A percentile compares a stretch with the other conserved stretches of the same genome.
These are phyloP conservation scores for Ustilago trichophora DNA, from an alignment of 1,284 basidiomycete species.

Conservation along the genomic window DNA sequence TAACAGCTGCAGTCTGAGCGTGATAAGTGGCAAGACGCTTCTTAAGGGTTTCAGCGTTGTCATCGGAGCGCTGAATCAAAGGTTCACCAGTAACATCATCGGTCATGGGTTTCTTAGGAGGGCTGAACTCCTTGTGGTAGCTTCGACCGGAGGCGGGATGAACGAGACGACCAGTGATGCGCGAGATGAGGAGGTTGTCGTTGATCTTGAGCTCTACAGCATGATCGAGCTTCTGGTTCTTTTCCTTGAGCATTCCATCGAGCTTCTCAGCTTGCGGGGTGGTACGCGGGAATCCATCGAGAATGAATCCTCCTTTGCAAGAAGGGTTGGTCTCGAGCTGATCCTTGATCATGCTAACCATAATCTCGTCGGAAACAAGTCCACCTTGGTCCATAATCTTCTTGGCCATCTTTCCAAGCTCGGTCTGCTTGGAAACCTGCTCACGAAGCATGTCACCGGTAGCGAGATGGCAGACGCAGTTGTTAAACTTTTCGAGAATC, in stretches of 20 bases:
- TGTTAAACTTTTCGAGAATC: conserved; percentile 83
- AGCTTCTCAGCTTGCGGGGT: conserved; percentile 97
- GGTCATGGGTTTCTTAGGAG: conserved; percentile 91
- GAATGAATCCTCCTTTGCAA: conserved; percentile 95
- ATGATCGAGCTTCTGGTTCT: conserved; percentile 84
- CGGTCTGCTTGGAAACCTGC: conserved; percentile 87
- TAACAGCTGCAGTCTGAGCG: conserved; percentile 90
- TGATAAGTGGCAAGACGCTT: conserved; percentile 90
- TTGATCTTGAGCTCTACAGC: conserved; percentile 92
- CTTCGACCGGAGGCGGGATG: conserved; percentile 87
- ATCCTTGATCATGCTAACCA: conserved; percentile 96
- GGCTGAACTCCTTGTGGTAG: conserved; percentile 95
- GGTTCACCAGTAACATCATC: conserved; percentile 97
- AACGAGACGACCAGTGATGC: conserved; percentile 94
- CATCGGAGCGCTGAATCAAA: conserved; percentile 72
- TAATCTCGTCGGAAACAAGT: conserved; percentile 93
- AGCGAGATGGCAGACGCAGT: conserved; percentile 93
- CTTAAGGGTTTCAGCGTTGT: conserved; percentile 79
- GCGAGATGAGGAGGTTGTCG: conserved; percentile 92
- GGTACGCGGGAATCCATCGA: conserved; percentile 98
- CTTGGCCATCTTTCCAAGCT: conserved; percentile 89
- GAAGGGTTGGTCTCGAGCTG: conserved; percentile 91
- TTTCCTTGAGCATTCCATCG: conserved; percentile 83
- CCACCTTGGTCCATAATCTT: conserved; percentile 92
- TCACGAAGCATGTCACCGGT: conserved; percentile 98